phyloP scores from a whole-genome alignment of 306 rosid species.

The Glycyrrhiza uralensis region DNA sequence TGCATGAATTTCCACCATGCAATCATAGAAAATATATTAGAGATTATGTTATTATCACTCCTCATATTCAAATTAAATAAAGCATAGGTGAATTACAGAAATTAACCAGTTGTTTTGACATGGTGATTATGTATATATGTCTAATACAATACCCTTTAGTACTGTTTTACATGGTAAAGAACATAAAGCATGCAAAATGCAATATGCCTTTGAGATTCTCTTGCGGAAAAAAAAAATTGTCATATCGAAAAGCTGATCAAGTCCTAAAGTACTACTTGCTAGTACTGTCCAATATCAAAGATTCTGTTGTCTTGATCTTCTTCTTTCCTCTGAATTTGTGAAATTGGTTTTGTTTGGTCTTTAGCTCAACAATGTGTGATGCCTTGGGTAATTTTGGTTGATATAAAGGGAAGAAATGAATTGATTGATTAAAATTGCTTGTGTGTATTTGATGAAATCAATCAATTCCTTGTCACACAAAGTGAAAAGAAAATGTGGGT shows the following conservation, averaged over 20 bases:
- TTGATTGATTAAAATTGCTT: conserved; percentile 34
- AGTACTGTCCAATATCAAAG: conserved; percentile 30
- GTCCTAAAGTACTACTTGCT: conserved; percentile 25
- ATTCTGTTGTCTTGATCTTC: conserved; percentile 32
- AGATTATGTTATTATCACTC: no score
- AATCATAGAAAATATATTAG: no score
- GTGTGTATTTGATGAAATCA: conserved; percentile 32
- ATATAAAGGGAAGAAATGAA: conserved; percentile 19
- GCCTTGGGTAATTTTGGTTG: conserved; percentile 23
- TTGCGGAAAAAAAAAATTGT: conserved; percentile 17
- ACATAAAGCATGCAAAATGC: conserved; percentile 24
- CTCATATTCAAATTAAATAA: background rate
- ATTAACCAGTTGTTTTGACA: background rate
- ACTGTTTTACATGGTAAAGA: conserved; percentile 30
- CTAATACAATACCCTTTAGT: background rate
- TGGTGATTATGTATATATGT: background rate
- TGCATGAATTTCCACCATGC: no score
- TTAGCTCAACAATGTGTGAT: conserved; percentile 1
- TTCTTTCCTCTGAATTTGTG: conserved; percentile 25
- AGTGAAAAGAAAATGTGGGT: conserved; percentile 34
- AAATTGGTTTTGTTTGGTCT: conserved; percentile 25
- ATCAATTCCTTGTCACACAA: conserved; percentile 26
- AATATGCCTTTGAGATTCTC: conserved; percentile 33
- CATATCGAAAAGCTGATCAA: conserved; percentile 10
- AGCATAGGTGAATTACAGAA: background rate